Base-by-base conservation (phyloP, 352 stramenopile genomes). In the Pythium oligandrum region DNA sequence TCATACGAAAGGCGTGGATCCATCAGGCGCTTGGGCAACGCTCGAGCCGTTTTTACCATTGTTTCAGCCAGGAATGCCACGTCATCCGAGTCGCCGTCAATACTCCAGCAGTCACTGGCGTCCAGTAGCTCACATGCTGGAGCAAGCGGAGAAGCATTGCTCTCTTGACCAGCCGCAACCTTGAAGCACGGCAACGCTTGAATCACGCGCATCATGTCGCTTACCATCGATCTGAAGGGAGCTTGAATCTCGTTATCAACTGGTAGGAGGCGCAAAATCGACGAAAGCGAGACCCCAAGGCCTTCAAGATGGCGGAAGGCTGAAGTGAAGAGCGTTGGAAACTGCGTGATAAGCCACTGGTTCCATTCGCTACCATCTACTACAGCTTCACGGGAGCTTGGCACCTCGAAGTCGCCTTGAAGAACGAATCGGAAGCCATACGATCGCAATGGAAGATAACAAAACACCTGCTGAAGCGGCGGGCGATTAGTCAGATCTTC, bases 401-500 rank as follows among this genome's bases (percentile, higher is more conserved):
- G 78, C 1, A 95, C 77, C 48, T 93, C 78, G 60, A 94, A 96
- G 46, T 96, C 81, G 38, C 74, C 84, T 34, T 96, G 86, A 6
- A 96, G 33, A 36, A 96, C 88, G 71, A 92, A 95, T 1, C 76
- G 78, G 35, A 95, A 90, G 17, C 80, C 81, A 40, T 93, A 93
- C 5, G 77, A 89, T 3, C 82, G 75, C 44, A 95, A 52, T 3
- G 86, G 84, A 4, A 96, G 58, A 46, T 87, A 96, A 11, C 82
- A 86, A 51, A 93, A 95, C 32, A 96, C 80, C 35, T 87, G 70
- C 51, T 92, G 84, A 4, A 91, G 69, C 12, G 76, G 64, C 7
- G 78, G 72, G 36, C 71, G 57, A 17, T 71, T 66, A 3, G n/a
- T 43, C 42, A 33, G 37, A 31, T 6, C 40, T 31, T 61, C 32